These are phyloP conservation scores for Rhizopus arrhizus DNA, from an alignment of 371 early-diverging fungal species.

Conservation along the genomic window DNA sequence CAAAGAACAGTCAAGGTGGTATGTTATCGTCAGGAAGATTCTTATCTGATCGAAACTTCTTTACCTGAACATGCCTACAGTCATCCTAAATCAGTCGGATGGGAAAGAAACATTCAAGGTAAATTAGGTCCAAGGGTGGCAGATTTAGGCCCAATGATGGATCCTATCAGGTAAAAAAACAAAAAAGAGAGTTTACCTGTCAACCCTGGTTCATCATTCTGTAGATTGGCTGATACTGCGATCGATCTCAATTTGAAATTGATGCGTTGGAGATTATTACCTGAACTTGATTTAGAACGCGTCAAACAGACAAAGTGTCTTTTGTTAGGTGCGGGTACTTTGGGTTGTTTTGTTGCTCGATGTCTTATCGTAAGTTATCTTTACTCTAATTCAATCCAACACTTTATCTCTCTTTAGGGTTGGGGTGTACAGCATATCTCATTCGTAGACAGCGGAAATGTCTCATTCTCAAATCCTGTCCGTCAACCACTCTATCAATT, in stretches of 20 bases:
- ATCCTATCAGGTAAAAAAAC: slow-evolving; percentile 65
- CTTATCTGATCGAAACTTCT: not conserved
- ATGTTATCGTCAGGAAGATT: slow-evolving; percentile 68
- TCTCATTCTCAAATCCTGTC: slow-evolving; percentile 94
- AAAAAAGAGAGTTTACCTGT: too few relatives aligned
- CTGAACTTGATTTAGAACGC: slow-evolving; percentile 80
- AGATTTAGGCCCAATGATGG: slow-evolving; percentile 79
- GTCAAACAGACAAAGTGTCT: slow-evolving; percentile 77
- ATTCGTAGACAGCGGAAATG: slow-evolving; percentile 90
- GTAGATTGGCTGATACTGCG: slow-evolving; percentile 80
- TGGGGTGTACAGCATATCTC: slow-evolving; percentile 95
- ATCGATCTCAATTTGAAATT: slow-evolving; percentile 92
- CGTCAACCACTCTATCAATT: slow-evolving; percentile 93
- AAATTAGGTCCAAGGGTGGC: slow-evolving; percentile 83
- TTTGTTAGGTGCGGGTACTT: slow-evolving; percentile 93
- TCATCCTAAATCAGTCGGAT: slow-evolving; percentile 76
- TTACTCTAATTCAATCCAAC: not conserved
- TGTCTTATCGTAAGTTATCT: slow-evolving; percentile 59
- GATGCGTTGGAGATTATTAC: slow-evolving; percentile 94
- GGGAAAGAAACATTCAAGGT: slow-evolving; percentile 86
- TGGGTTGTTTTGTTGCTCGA: slow-evolving; percentile 93
- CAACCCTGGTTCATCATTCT: not conserved
- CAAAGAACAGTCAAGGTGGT: slow-evolving; percentile 58
- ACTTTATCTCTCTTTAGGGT: slow-evolving; percentile 53
- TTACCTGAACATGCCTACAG: not conserved